A percentile compares a stretch with the other conserved stretches of the same genome.
Conservation (phyloP, 2,329 filamentous ascomycete genomes). For the Paracoccidioides lutzii region DNA sequence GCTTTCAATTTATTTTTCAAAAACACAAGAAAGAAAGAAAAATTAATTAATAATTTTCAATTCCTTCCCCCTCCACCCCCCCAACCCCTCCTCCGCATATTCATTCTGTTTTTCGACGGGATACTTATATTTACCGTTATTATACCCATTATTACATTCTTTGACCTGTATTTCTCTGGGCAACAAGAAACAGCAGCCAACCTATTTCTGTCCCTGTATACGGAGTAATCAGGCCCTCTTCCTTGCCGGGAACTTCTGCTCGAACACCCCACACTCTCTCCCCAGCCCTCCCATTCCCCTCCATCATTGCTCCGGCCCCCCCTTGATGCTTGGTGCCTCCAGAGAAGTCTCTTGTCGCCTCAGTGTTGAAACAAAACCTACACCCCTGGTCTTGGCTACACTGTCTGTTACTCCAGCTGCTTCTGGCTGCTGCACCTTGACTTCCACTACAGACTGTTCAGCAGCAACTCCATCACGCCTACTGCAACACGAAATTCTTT, state of each 20-base stretch:
- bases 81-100: background rate
- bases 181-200: slow-evolving; percentile 1
- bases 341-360: background rate
- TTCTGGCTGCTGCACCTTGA: background rate
- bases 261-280: background rate
- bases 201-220: background rate
- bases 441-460: slow-evolving; percentile 1
- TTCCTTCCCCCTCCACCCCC: background rate
- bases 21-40: background rate
- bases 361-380: background rate
- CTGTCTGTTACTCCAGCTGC: background rate
- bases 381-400: slow-evolving; percentile 6
- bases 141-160: background rate
- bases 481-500: slow-evolving; percentile 4
- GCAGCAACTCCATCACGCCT: slow-evolving; percentile 6
- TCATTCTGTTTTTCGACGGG: background rate
- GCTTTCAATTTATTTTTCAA: background rate
- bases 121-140: background rate
- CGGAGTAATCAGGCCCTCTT: background rate
- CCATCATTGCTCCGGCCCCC: slow-evolving; percentile 6
- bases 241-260: slow-evolving; percentile 3
- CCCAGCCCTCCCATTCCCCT: background rate
- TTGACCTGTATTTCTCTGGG: background rate
- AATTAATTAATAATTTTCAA: background rate
- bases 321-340: slow-evolving; percentile 5